Base-by-base conservation (phyloP, 768 basidiomycete genomes). In the Russula sp. region DNA sequence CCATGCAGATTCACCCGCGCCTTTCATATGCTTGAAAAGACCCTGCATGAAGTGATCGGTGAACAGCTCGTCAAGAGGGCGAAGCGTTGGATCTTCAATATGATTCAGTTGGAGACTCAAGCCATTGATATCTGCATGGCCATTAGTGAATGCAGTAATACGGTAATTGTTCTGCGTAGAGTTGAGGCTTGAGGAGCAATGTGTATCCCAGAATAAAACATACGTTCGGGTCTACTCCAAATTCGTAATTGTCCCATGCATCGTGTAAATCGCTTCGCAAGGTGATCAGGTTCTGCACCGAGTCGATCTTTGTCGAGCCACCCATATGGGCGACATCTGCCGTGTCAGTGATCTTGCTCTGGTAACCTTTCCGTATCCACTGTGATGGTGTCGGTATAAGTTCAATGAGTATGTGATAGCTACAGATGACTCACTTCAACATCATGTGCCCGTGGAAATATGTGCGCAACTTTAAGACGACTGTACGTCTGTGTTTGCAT, bases 1-100 rank as follows among this genome's bases (percentile, higher is more conserved):
- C 41, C 43, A 53, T 10, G 18, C 5, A 6, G 29, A 5, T 16
- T 60, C 59, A 13, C 36, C 58, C 2, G 34, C 7, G n/a, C 52
- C 46, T 16, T 20, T 60, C 45, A 60, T 38, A 35, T 53, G 11
- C 18, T 45, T 59, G 42, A 45, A 25, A 7, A 59, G 7, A 8
- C 59, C 59, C 2, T 60, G 51, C 51, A 60, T 54, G 10, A 60
- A 60, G 6, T 54, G 45, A 20, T 60, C 51, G 8, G n/a, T 54
- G 36, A 60, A 29, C n/a, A 60, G 45, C n/a, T 53, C 59, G 5
- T 54, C 59, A 10, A 60, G 59, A 4, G 59, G 59, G 25, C 51
- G 43, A 39, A 60, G 35, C 20, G 45, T 53, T 16, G 51, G 36
- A 11, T 60, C 51, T 16, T 32, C 36, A 4, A 60, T 60, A 49